A percentile compares a stretch with the other conserved stretches of the same genome.
Conservation (phyloP, 2,329 filamentous ascomycete species). For the Sphaerulina populicola region DNA sequence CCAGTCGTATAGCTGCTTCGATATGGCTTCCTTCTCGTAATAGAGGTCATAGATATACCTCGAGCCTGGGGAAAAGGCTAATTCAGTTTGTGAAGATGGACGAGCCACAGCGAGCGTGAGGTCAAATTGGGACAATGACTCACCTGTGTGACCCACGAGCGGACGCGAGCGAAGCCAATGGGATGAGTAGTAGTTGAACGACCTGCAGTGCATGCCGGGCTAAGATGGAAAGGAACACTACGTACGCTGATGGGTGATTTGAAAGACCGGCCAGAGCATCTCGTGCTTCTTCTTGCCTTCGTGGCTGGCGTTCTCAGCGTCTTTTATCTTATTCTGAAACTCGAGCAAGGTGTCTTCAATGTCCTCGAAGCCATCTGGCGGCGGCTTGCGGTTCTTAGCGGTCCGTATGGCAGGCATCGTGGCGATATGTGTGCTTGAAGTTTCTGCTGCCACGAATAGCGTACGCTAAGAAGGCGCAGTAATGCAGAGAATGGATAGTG, state of each 20-base stretch:
- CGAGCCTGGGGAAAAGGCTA: constrained; percentile 40
- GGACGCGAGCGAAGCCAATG: constrained; percentile 1
- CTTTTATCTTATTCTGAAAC: constrained; percentile 87
- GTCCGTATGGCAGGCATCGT: constrained; percentile 70
- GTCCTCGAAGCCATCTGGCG: constrained; percentile 77
- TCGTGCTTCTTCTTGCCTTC: constrained; percentile 79
- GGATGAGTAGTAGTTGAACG: background rate
- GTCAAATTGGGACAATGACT: constrained; percentile 28
- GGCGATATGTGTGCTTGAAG: background rate
- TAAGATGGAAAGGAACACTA: constrained; percentile 13
- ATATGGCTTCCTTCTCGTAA: constrained; percentile 95
- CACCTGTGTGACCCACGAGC: constrained; percentile 27
- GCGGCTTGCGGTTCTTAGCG: constrained; percentile 68
- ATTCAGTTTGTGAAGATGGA: constrained; percentile 18
- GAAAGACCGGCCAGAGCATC: constrained; percentile 93
- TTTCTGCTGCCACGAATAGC: background rate
- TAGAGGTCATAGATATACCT: constrained; percentile 96
- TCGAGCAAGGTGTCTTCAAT: constrained; percentile 80
- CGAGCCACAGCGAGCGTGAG: constrained; percentile 16
- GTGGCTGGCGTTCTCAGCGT: constrained; percentile 80
- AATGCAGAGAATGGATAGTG: too few species aligned
- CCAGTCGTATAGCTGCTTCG: constrained; percentile 87
- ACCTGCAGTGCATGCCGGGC: background rate
- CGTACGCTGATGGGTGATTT: constrained; percentile 86
- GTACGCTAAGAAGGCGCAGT: background rate